Evolutionary conservation across 2,329 filamentous ascomycete genomes (phyloP), one percentile per base, ranked within the genome.

Genomic region (Fusarium acutatum): DNA sequence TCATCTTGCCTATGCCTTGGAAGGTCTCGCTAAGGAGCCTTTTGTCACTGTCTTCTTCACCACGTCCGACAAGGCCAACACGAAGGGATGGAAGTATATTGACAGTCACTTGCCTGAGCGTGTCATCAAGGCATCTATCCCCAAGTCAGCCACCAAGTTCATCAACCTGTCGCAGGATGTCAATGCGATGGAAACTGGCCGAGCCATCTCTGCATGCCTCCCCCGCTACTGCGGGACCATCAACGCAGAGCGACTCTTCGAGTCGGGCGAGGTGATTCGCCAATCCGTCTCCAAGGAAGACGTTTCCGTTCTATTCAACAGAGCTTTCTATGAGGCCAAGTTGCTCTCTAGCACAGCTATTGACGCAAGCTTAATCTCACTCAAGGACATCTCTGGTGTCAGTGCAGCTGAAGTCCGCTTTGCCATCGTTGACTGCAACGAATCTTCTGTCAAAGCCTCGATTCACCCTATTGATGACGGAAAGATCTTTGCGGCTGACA

Each of bases 221-320:
- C 47, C 47, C 3, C 30, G 30, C 0, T 1, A 35, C 47, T 50
- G 47, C 0, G n/a, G 26, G 7, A 35, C 47, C 8, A 50, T 50
- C 10, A 8, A n/a, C 4, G 0, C 30, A 0, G 28, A 50, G 4
- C 22, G 28, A 1, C 47, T 34, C 7, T 34, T 50, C 0, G 4
- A 6, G 0, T 50, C 17, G 0, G 30, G 47, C 6, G 24, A 35
- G n/a, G 7, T 0, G 8, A 50, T 50, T 24, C 30, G 30, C 1
- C 17, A 14, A 10, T 50, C 47, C 3, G 30, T 24, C 0, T 35
- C 30, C 17, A 50, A 50, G n/a, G 47, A 50, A 14, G 47, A 35
- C 2, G 11, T 34, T 0, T 50, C 30, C 0, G 24, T 50, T 24
- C 3, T 10, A 0, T 26, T 52, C n/a, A 35, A 35, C 0, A 0